phyloP scores from a whole-genome alignment of 2,329 filamentous ascomycete species.

The Fusarium camptoceras region DNA sequence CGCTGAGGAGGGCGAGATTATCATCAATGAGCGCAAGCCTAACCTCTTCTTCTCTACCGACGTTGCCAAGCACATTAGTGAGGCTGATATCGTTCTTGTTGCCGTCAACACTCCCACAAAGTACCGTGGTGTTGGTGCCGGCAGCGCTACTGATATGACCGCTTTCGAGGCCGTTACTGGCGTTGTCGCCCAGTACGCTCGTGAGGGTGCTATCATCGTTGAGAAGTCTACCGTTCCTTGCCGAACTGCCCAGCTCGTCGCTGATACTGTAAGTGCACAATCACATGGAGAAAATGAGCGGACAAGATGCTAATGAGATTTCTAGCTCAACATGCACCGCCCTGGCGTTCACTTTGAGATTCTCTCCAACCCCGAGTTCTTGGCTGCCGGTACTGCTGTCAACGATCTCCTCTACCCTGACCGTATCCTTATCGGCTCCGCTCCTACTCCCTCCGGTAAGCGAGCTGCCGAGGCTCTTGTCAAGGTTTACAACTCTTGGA shows the following conservation, averaged over 20 bases:
- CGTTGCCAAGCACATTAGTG: conserved; percentile 68
- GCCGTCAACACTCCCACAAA: conserved; percentile 86
- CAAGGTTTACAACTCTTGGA: conserved; percentile 77
- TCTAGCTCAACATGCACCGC: conserved; percentile 67
- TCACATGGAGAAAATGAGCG: background rate
- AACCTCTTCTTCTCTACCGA: conserved; percentile 83
- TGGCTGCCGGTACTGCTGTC: conserved; percentile 82
- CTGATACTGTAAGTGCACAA: conserved; percentile 68
- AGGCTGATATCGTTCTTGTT: conserved; percentile 80
- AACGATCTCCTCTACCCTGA: conserved; percentile 77
- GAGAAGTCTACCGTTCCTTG: conserved; percentile 87
- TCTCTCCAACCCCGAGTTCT: conserved; percentile 84
- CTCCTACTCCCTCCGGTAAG: conserved; percentile 68
- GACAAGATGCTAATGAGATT: conserved; percentile 11
- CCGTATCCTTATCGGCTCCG: conserved; percentile 79
- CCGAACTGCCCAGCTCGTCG: conserved; percentile 76
- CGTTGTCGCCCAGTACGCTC: conserved; percentile 74
- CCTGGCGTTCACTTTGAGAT: conserved; percentile 78
- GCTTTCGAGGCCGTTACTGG: conserved; percentile 77
- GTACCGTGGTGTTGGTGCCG: conserved; percentile 74
- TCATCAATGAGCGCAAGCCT: conserved; percentile 60
- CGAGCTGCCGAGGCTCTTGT: conserved; percentile 73
- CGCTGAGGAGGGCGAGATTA: conserved; percentile 49
- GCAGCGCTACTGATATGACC: conserved; percentile 77
- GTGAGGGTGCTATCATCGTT: conserved; percentile 77